Conservation (phyloP, 2,329 filamentous ascomycete species). For the Colletotrichum tabaci region DNA sequence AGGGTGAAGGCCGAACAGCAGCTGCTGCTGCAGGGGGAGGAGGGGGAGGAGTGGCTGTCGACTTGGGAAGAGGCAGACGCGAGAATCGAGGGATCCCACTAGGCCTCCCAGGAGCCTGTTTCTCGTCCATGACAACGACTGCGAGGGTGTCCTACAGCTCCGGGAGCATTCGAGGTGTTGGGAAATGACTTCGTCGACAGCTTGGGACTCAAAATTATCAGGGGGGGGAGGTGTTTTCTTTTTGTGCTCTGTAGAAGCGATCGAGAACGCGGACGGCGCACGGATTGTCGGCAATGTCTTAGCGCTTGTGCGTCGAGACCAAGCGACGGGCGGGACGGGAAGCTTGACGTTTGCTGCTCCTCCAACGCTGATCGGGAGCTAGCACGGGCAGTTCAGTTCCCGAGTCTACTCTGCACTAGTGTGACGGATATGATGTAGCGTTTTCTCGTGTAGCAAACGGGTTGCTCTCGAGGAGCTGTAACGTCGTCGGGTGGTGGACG, state of each 20-base stretch:
- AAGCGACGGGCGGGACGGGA: slow-evolving; percentile 6
- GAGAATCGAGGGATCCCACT: slow-evolving; percentile 57
- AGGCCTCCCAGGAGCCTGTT: slow-evolving; percentile 32
- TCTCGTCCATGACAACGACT: slow-evolving; percentile 39
- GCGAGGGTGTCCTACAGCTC: neutral
- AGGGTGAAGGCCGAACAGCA: slow-evolving; percentile 48
- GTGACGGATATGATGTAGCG: neutral
- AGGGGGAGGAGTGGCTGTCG: slow-evolving; percentile 42
- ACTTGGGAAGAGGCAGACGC: slow-evolving; percentile 55
- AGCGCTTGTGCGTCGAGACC: slow-evolving; percentile 1
- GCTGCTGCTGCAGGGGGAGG: slow-evolving; percentile 46
- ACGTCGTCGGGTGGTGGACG: neutral
- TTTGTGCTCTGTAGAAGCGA: neutral
- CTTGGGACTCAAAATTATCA: neutral
- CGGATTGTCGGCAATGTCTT: slow-evolving; percentile 17
- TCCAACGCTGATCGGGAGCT: slow-evolving; percentile 32
- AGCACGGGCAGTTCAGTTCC: slow-evolving; percentile 4
- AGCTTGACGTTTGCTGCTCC: slow-evolving; percentile 20
- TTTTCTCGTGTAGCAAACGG: slow-evolving; percentile 22
- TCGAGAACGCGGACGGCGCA: slow-evolving; percentile 19
- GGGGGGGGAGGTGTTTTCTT: too few species aligned
- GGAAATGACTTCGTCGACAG: neutral
- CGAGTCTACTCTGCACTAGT: neutral
- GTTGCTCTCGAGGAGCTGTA: too few species aligned
- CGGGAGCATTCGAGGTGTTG: neutral